Percentiles rank a stretch among this genome's conserved stretches.
Evolutionary conservation across 257 asterid species (phyloP).

Genomic region (Solanum piurae): DNA sequence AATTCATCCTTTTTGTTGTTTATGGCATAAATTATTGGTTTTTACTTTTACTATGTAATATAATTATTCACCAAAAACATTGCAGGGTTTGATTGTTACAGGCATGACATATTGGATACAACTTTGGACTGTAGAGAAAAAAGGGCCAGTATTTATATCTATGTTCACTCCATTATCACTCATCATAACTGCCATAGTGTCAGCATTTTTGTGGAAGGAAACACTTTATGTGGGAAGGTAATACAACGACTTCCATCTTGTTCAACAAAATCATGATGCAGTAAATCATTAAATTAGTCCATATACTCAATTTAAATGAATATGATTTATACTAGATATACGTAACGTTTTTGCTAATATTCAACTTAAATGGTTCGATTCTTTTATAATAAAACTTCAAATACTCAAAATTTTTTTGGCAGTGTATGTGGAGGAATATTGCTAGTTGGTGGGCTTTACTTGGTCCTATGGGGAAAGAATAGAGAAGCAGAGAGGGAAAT

Average conservation of each 20-base stretch:
- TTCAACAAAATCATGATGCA: neutral
- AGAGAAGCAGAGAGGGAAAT: conserved; percentile 23
- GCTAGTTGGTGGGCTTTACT: conserved; percentile 42
- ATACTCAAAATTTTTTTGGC: neutral
- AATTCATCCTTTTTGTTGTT: neutral
- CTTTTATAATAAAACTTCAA: neutral
- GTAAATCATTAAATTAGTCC: neutral
- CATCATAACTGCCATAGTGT: conserved; percentile 39
- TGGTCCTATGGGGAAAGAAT: conserved; percentile 57
- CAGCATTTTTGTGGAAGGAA: conserved; percentile 46
- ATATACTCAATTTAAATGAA: no score
- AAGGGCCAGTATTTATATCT: conserved; percentile 55
- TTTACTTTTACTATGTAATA: neutral
- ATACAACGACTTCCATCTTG: no score
- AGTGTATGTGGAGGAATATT: conserved; percentile 51
- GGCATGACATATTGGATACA: conserved; percentile 51
- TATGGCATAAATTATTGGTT: neutral
- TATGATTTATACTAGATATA: no score
- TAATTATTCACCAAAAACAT: neutral
- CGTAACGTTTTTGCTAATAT: neutral
- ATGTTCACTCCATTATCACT: conserved; percentile 53
- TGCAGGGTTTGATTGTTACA: conserved; percentile 60
- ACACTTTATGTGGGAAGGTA: conserved; percentile 48
- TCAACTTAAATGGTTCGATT: neutral
- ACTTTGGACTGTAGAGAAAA: conserved; percentile 42